Percentiles rank a stretch among this genome's conserved stretches.
These are phyloP conservation scores for Teratosphaeria nubilosa DNA, from an alignment of 2,329 filamentous ascomycete genomes.

Conservation along the genomic window DNA sequence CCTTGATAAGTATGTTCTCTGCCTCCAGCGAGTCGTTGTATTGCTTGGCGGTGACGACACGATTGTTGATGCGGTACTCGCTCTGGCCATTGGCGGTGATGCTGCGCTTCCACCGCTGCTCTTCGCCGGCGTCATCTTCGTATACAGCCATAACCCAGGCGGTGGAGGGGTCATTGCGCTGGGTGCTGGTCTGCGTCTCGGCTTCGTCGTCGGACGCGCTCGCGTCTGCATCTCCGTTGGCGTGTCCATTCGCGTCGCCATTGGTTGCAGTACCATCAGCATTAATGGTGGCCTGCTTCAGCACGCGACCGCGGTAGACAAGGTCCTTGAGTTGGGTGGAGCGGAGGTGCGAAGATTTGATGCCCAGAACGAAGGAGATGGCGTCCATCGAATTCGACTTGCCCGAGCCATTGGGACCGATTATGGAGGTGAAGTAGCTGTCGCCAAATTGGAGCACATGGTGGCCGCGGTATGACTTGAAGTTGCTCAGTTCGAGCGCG, in stretches of 20 bases:
- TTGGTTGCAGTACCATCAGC: slow-evolving; percentile 68
- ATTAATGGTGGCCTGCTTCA: slow-evolving; percentile 87
- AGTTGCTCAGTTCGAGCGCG: slow-evolving; percentile 90
- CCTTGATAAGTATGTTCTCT: slow-evolving; percentile 96
- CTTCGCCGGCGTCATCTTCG: slow-evolving; percentile 89
- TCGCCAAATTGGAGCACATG: slow-evolving; percentile 91
- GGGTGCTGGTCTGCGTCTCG: slow-evolving; percentile 52
- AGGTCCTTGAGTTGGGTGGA: slow-evolving; percentile 89
- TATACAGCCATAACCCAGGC: slow-evolving; percentile 99
- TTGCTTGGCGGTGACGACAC: slow-evolving; percentile 73
- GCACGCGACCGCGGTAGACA: slow-evolving; percentile 87
- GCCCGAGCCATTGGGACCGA: slow-evolving; percentile 97
- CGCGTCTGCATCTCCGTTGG: slow-evolving; percentile 39
- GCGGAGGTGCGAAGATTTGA: slow-evolving; percentile 95
- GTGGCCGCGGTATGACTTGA: slow-evolving; percentile 98
- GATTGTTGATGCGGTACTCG: slow-evolving; percentile 95
- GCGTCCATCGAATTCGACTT: slow-evolving; percentile 99
- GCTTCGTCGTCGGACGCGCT: slow-evolving; percentile 31
- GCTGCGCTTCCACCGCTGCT: slow-evolving; percentile 89
- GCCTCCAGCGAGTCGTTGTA: slow-evolving; percentile 89
- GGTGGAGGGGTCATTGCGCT: slow-evolving; percentile 70
- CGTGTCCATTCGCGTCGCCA: slow-evolving; percentile 37
- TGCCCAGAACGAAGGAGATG: slow-evolving; percentile 96
- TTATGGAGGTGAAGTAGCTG: slow-evolving; percentile 98
- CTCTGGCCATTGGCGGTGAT: slow-evolving; percentile 83